Percentiles rank a stretch among this genome's conserved stretches.
Conservation (phyloP, 179 eudicot genomes). For the Heliamphora ciliata region DNA sequence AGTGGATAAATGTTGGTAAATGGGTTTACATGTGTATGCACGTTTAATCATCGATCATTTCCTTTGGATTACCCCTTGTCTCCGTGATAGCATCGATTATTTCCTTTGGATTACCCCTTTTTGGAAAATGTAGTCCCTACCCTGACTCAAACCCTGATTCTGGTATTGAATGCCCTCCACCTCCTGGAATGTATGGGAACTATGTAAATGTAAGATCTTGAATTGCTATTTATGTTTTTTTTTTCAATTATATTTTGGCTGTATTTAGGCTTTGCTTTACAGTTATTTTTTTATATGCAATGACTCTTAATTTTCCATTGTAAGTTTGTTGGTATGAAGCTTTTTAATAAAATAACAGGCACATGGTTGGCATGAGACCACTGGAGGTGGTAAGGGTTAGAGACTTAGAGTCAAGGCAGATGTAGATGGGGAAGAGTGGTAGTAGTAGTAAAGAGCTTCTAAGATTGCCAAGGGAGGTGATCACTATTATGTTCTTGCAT, state of each 20-base stretch:
- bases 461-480: neutral
- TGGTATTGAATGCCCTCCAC: conserved; percentile 79
- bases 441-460: neutral
- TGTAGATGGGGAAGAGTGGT: neutral
- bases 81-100: conserved; percentile 78
- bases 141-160: conserved; percentile 60
- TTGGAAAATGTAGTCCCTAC: conserved; percentile 84
- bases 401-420: neutral
- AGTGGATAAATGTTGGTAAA: neutral
- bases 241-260: neutral
- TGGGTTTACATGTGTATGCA: neutral
- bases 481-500: too few species aligned
- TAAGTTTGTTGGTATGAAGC: neutral
- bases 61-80: conserved; percentile 69
- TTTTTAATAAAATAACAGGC: neutral
- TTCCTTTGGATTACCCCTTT: conserved; percentile 92
- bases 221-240: neutral
- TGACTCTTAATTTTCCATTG: neutral
- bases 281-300: neutral
- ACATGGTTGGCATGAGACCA: neutral
- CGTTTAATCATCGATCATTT: conserved; percentile 38
- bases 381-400: neutral
- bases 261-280: neutral
- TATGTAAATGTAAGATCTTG: conserved; percentile 75
- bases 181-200: conserved; percentile 98